phyloP scores from a whole-genome alignment of 768 basidiomycete species.

The Neoboletus brunneissimus region DNA sequence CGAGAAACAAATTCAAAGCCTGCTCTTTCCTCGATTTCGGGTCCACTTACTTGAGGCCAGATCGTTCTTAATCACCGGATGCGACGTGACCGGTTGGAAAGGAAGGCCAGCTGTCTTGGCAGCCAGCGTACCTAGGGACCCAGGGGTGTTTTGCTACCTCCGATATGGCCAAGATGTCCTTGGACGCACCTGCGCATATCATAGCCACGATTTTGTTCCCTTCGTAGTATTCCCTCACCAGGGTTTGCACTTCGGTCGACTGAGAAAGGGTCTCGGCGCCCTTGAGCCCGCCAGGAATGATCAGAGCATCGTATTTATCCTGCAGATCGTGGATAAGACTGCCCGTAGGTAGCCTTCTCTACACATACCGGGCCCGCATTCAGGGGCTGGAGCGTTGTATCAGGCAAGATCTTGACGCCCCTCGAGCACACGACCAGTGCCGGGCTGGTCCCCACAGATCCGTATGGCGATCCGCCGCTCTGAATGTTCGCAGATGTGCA shows the following conservation, averaged over 20 bases:
- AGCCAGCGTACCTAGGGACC: constrained; percentile 56
- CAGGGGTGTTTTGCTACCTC: not conserved
- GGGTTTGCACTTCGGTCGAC: constrained; percentile 54
- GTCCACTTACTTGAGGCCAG: constrained; percentile 50
- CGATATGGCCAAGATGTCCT: not conserved
- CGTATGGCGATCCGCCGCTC: constrained; percentile 29
- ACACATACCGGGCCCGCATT: constrained; percentile 47
- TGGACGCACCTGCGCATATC: constrained; percentile 73
- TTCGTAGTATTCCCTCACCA: constrained; percentile 53
- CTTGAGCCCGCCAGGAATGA: constrained; percentile 77
- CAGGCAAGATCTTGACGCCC: constrained; percentile 70
- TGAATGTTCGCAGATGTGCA: constrained; percentile 65
- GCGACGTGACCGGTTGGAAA: constrained; percentile 69
- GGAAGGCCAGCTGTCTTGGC: constrained; percentile 62
- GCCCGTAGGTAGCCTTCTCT: not conserved
- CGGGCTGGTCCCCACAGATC: constrained; percentile 34
- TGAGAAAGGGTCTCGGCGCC: constrained; percentile 73
- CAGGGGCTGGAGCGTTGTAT: constrained; percentile 48
- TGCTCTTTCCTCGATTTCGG: not conserved
- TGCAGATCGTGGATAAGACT: constrained; percentile 23
- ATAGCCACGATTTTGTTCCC: constrained; percentile 58
- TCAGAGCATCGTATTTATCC: constrained; percentile 65
- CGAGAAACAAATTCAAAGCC: not conserved
- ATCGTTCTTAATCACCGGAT: constrained; percentile 62
- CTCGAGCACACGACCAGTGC: constrained; percentile 63